Conservation (phyloP, 176 grass and related monocot genomes). For the Rhynchospora tenuis region DNA sequence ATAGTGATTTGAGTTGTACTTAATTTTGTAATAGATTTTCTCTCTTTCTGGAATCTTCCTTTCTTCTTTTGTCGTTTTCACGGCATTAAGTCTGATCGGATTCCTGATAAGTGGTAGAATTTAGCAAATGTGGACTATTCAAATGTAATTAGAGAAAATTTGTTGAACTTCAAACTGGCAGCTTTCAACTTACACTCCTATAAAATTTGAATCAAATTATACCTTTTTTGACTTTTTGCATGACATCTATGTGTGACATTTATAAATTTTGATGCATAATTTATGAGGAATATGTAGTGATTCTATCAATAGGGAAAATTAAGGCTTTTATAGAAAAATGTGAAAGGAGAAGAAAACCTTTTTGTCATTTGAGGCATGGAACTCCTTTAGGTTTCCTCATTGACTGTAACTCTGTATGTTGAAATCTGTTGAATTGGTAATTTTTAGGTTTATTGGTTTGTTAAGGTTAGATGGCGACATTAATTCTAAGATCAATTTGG, state of each 20-base stretch:
- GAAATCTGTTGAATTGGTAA: background rate
- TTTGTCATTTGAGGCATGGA: background rate
- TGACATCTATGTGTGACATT: background rate
- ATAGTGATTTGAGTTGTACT: background rate
- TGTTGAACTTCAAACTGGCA: background rate
- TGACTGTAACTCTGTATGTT: background rate
- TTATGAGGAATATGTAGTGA: background rate
- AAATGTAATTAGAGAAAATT: background rate
- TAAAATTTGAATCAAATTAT: background rate
- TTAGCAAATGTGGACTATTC: background rate
- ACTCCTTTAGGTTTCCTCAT: background rate
- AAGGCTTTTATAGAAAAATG: background rate
- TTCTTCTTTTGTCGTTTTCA: no score
- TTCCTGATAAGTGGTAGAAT: background rate
- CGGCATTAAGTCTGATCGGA: background rate
- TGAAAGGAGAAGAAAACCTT: background rate
- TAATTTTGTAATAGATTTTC: background rate
- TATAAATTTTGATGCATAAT: background rate
- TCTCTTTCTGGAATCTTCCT: no score
- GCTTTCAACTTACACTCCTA: background rate
- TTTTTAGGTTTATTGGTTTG: conserved; percentile 17
- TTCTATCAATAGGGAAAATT: background rate
- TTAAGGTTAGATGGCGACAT: conserved; percentile 23
- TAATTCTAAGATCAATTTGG: background rate
- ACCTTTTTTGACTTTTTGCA: background rate